Evolutionary conservation across 1,139 yeast genomes (phyloP).

Genomic region (Blastobotrys indianensis): DNA sequence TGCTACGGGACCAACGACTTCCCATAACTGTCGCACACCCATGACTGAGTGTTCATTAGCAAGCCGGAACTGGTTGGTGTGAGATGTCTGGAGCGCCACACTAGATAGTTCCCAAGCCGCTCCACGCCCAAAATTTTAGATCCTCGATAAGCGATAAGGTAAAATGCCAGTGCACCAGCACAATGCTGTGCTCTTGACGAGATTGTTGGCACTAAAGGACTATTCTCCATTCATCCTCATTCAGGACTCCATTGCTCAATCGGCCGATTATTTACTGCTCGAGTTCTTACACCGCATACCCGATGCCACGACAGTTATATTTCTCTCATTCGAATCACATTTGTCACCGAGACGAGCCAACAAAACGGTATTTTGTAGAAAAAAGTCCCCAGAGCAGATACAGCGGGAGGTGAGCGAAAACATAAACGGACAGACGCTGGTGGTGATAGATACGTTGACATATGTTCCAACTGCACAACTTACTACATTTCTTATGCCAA

Average conservation of each 20-base stretch:
- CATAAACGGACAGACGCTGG: conserved; percentile 14
- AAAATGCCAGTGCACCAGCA: conserved; percentile 27
- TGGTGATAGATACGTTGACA: conserved; percentile 66
- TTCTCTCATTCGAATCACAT: conserved; percentile 17
- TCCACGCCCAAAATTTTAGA: not conserved
- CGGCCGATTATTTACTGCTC: conserved; percentile 48
- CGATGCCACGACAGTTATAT: conserved; percentile 13
- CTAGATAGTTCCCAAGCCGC: not conserved
- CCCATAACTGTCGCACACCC: conserved; percentile 98
- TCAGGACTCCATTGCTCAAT: conserved; percentile 65
- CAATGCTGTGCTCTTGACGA: conserved; percentile 31
- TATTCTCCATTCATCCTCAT: conserved; percentile 64
- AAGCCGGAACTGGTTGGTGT: not conserved
- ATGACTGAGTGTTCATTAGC: conserved; percentile 34
- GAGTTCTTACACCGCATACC: conserved; percentile 49
- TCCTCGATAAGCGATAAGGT: not conserved
- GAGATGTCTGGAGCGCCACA: not conserved
- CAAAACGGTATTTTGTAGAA: conserved; percentile 8
- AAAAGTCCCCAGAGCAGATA: conserved; percentile 4
- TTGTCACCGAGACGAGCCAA: conserved; percentile 7
- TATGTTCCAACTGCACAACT: conserved; percentile 46
- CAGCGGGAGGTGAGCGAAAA: conserved; percentile 4
- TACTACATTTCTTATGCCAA: conserved; percentile 47
- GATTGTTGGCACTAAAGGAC: conserved; percentile 66
- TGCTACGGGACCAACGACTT: conserved; percentile 82